Conservation (phyloP, 192 early-diverging fungal species). For the Piromyces finnis region DNA sequence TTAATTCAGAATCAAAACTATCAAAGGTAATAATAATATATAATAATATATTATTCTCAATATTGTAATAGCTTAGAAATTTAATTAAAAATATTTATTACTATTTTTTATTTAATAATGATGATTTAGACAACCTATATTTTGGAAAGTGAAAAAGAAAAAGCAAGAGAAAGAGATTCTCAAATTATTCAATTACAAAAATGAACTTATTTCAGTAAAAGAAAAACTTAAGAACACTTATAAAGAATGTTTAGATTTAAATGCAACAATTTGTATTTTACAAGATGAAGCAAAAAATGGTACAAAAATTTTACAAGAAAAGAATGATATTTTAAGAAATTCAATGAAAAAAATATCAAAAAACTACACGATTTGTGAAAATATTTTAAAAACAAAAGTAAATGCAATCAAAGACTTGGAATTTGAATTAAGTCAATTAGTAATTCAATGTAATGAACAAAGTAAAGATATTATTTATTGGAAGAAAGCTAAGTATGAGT, state of each 20-base stretch:
- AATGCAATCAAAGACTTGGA: neutral
- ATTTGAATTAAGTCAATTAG: neutral
- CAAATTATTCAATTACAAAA: neutral
- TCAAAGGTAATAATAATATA: neutral
- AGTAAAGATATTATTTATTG: neutral
- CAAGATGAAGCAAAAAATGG: neutral
- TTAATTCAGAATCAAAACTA: slow-evolving; percentile 20
- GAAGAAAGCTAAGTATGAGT: neutral
- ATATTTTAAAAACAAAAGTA: neutral
- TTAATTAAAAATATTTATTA: too few relatives aligned
- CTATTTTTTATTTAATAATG: neutral
- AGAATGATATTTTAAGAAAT: neutral
- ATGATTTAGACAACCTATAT: neutral
- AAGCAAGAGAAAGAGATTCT: neutral
- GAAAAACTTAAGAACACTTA: neutral
- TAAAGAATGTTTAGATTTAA: neutral
- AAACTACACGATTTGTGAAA: neutral
- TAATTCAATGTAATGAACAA: neutral
- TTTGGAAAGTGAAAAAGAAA: neutral
- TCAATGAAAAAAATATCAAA: neutral
- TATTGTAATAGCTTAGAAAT: too few relatives aligned
- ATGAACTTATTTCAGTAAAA: neutral
- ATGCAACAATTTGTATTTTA: neutral
- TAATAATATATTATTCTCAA: neutral
- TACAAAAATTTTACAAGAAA: neutral